Conservation (phyloP, 2,329 filamentous ascomycete species). For the Hymenoscyphus occultus region DNA sequence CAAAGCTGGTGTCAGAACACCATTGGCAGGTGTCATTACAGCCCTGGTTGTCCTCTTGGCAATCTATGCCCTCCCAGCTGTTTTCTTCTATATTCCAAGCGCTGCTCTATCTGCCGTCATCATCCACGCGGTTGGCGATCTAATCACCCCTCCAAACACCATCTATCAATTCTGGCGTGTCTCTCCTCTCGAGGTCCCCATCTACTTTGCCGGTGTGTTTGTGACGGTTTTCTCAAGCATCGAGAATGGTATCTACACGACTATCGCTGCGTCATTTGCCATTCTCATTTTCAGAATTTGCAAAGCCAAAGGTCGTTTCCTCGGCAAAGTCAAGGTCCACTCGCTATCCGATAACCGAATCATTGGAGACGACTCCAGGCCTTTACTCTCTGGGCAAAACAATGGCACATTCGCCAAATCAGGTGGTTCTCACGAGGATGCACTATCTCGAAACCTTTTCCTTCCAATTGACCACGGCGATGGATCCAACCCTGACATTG, state of each 20-base stretch:
- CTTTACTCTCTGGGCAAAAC: constrained; percentile 48
- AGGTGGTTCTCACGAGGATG: constrained; percentile 37
- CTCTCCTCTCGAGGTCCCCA: constrained; percentile 82
- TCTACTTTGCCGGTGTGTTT: constrained; percentile 91
- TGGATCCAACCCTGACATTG: constrained; percentile 81
- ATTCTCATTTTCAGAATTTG: constrained; percentile 81
- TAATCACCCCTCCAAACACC: constrained; percentile 87
- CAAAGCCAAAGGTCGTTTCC: constrained; percentile 77
- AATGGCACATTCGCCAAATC: constrained; percentile 41
- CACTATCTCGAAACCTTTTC: constrained; percentile 72
- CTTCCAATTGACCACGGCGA: constrained; percentile 84
- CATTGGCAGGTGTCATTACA: constrained; percentile 85
- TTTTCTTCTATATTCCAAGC: constrained; percentile 92
- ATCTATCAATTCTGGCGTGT: constrained; percentile 96
- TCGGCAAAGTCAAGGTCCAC: constrained; percentile 80
- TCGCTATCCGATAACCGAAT: constrained; percentile 77
- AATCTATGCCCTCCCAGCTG: constrained; percentile 80
- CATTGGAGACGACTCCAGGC: constrained; percentile 56
- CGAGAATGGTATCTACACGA: constrained; percentile 89
- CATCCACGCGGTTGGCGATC: constrained; percentile 89
- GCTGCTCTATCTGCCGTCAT: constrained; percentile 83
- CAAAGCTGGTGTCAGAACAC: constrained; percentile 90
- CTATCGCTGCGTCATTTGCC: constrained; percentile 71
- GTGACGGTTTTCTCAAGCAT: constrained; percentile 87
- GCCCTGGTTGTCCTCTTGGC: constrained; percentile 82